These are phyloP conservation scores for Saprolegnia diclina DNA, from an alignment of 352 stramenopile genomes.

Conservation along the genomic window DNA sequence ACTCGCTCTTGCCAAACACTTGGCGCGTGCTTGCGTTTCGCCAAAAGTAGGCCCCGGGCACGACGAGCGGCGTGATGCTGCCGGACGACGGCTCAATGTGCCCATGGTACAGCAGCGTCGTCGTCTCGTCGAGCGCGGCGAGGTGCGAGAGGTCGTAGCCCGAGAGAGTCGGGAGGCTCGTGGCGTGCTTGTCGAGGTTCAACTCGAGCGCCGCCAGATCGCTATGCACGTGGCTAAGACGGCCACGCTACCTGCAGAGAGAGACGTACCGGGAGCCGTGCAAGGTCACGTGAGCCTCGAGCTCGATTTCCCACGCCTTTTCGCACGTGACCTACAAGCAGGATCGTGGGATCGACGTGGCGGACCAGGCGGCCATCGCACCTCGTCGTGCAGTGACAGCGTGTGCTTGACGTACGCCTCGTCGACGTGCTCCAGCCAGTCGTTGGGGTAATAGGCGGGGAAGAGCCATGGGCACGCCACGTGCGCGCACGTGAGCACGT, in stretches of 20 bases:
- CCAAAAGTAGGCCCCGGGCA: conserved; percentile 53
- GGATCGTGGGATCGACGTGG: background rate
- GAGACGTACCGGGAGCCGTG: background rate
- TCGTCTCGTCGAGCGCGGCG: background rate
- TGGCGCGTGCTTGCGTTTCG: conserved; percentile 47
- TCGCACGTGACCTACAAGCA: conserved; percentile 17
- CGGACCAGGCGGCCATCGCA: conserved; percentile 3
- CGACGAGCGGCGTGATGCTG: conserved; percentile 15
- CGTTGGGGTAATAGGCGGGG: conserved; percentile 60
- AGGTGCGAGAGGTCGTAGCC: conserved; percentile 1
- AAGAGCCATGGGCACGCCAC: conserved; percentile 78
- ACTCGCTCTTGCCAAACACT: conserved; percentile 65
- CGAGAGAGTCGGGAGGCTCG: background rate
- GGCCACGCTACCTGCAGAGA: background rate
- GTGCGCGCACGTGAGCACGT: conserved; percentile 69
- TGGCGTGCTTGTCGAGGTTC: background rate
- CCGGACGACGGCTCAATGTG: conserved; percentile 8
- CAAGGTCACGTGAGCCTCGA: background rate
- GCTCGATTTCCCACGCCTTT: conserved; percentile 23
- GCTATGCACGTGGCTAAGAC: background rate
- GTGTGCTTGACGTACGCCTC: conserved; percentile 67
- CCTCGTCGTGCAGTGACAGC: conserved; percentile 49
- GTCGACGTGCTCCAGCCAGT: conserved; percentile 78
- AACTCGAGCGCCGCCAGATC: conserved; percentile 21
- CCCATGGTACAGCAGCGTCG: conserved; percentile 1